A percentile compares a stretch with the other conserved stretches of the same genome.
phyloP scores from a whole-genome alignment of 192 early-diverging fungal genomes.

The Coemansia sp. region DNA sequence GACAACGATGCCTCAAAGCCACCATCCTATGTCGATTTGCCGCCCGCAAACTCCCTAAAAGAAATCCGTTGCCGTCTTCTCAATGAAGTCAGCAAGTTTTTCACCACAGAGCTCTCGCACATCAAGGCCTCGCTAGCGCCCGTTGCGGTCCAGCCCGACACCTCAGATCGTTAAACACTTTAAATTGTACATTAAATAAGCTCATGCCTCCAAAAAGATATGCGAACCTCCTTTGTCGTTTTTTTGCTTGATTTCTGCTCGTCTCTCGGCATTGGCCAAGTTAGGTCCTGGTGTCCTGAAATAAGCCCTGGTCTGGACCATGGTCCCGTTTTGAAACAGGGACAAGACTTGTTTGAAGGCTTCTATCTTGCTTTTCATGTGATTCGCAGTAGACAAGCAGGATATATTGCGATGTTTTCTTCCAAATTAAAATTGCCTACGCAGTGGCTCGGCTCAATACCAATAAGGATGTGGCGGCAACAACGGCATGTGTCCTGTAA shows the following conservation, averaged over 20 bases:
- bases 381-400: not conserved
- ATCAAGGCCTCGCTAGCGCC: conserved; percentile 30
- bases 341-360: not conserved
- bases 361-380: not conserved
- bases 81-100: conserved; percentile 41
- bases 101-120: conserved; percentile 11
- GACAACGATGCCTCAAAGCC: not conserved
- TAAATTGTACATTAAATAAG: not conserved
- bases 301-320: not conserved
- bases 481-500: not conserved
- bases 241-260: not conserved
- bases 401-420: not conserved
- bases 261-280: not conserved
- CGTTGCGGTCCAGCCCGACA: conserved; percentile 1
- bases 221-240: not conserved
- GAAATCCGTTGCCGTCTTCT: conserved; percentile 23
- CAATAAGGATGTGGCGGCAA: not conserved
- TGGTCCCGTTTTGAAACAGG: not conserved
- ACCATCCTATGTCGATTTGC: not conserved
- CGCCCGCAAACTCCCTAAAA: conserved; percentile 25
- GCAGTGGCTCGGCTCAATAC: not conserved
- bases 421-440: not conserved
- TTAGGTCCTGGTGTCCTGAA: not conserved
- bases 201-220: not conserved
- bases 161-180: not conserved